Evolutionary conservation across 352 stramenopile species (phyloP).

Genomic region (Phytopythium boreale): DNA sequence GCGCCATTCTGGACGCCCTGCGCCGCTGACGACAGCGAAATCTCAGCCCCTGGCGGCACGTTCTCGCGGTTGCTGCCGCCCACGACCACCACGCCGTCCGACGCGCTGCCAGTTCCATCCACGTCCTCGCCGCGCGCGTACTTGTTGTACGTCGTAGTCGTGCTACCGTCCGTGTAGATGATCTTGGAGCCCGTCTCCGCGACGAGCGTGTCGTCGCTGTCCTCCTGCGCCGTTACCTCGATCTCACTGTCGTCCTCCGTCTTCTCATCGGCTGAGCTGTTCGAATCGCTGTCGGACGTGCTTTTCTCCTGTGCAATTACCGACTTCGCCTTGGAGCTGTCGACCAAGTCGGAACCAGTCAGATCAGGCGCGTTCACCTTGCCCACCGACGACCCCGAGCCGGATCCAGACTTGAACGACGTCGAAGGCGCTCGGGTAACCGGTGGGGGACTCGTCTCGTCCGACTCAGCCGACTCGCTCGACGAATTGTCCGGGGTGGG

Average conservation of each 20-base stretch:
- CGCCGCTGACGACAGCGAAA: constrained; percentile 42
- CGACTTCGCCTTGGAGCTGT: constrained; percentile 22
- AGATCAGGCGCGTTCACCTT: constrained; percentile 29
- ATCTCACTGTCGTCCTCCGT: constrained; percentile 11
- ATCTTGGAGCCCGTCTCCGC: constrained; percentile 30
- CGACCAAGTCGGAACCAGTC: constrained; percentile 12
- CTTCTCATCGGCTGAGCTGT: neutral
- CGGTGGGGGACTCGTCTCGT: constrained; percentile 2
- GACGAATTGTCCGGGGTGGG: neutral
- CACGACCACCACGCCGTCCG: constrained; percentile 30
- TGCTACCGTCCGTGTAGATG: constrained; percentile 32
- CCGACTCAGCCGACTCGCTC: neutral
- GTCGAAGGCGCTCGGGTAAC: constrained; percentile 17
- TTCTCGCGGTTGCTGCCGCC: constrained; percentile 49
- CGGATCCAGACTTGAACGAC: constrained; percentile 1
- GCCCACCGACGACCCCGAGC: constrained; percentile 15
- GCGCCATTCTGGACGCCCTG: constrained; percentile 47
- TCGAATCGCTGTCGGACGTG: constrained; percentile 15
- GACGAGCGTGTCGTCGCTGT: constrained; percentile 21
- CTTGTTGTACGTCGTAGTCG: constrained; percentile 33
- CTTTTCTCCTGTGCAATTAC: constrained; percentile 12
- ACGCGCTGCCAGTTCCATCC: constrained; percentile 8
- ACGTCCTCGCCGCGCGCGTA: constrained; percentile 26
- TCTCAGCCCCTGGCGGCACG: constrained; percentile 49
- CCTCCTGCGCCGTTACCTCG: constrained; percentile 11